Evolutionary conservation across 345 rosid species (phyloP).

Genomic region (Acer saccharum): DNA sequence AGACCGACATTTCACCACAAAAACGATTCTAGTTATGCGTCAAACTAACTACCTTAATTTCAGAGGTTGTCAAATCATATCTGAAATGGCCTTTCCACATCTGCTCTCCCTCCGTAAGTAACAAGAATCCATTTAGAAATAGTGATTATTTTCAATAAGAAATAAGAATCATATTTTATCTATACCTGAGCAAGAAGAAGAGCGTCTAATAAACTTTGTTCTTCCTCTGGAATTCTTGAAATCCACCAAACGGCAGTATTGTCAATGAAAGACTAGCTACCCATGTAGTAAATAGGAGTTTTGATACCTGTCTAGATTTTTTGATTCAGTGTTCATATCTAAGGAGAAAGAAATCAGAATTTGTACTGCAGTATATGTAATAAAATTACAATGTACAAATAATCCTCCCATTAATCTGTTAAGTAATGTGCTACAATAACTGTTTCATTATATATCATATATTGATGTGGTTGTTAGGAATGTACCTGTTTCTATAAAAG

Average conservation of each 20-base stretch:
- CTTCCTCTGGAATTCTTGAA: slow-evolving; percentile 22
- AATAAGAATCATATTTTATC: not conserved
- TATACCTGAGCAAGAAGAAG: slow-evolving; percentile 41
- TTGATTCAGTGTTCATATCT: not conserved
- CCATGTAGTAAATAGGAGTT: slow-evolving; percentile 32
- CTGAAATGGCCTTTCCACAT: slow-evolving; percentile 33
- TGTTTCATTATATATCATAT: too few relatives aligned
- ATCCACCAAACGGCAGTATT: slow-evolving; percentile 16
- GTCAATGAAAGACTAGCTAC: slow-evolving; percentile 23
- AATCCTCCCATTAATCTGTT: too few relatives aligned
- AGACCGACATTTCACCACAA: not conserved
- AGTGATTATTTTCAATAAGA: not conserved
- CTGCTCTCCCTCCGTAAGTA: slow-evolving; percentile 41
- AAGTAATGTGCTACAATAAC: too few relatives aligned
- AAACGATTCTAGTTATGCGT: not conserved
- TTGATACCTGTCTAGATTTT: slow-evolving; percentile 25
- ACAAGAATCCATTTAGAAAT: slow-evolving; percentile 2
- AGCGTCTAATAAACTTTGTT: slow-evolving; percentile 33
- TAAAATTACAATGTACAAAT: too few relatives aligned
- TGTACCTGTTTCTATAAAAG: too few relatives aligned
- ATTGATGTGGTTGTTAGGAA: too few relatives aligned
- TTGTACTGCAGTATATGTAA: too few relatives aligned
- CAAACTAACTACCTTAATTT: slow-evolving; percentile 32
- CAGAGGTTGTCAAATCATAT: slow-evolving; percentile 35
- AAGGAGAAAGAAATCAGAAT: too few relatives aligned